These are phyloP conservation scores for Stentor roeselii DNA, from an alignment of 73 alveolate species.

Conservation along the genomic window DNA sequence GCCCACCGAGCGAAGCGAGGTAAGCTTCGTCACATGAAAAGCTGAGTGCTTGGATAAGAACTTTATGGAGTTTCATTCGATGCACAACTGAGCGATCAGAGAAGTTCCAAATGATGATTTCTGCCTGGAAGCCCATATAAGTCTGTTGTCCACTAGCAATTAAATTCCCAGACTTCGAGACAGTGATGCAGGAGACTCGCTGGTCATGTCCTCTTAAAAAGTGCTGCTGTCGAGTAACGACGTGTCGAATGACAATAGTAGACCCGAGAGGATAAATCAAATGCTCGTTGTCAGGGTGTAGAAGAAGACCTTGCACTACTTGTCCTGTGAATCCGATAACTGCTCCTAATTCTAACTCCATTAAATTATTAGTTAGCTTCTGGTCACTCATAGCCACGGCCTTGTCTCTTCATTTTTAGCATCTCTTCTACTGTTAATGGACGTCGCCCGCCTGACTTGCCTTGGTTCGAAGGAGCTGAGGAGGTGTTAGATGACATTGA, in stretches of 20 bases:
- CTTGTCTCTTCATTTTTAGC: slow-evolving; percentile 14
- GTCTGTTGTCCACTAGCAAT: slow-evolving; percentile 11
- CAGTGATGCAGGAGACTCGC: background rate
- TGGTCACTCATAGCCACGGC: too few species aligned
- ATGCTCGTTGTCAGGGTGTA: slow-evolving; percentile 80
- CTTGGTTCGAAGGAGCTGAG: background rate
- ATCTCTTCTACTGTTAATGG: slow-evolving; percentile 26
- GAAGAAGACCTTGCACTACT: slow-evolving; percentile 63
- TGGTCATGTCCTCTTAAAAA: slow-evolving; percentile 5
- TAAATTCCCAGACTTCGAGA: background rate
- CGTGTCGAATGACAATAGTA: slow-evolving; percentile 71
- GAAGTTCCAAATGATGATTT: too few species aligned
- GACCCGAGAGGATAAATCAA: slow-evolving; percentile 72
- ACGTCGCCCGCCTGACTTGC: background rate
- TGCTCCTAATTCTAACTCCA: too few species aligned
- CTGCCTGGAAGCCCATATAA: too few species aligned
- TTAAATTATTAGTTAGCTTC: too few species aligned
- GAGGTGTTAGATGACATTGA: background rate
- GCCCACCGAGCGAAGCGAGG: slow-evolving; percentile 89
- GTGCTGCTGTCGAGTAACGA: slow-evolving; percentile 51
- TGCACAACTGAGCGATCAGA: too few species aligned
- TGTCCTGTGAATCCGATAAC: slow-evolving; percentile 37
- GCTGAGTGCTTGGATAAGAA: slow-evolving; percentile 68
- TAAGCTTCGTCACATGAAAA: slow-evolving; percentile 82
- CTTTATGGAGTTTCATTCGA: too few species aligned